Evolutionary conservation across 129 eudicot genomes (phyloP).

Genomic region (Gnaphalium uliginosum): DNA sequence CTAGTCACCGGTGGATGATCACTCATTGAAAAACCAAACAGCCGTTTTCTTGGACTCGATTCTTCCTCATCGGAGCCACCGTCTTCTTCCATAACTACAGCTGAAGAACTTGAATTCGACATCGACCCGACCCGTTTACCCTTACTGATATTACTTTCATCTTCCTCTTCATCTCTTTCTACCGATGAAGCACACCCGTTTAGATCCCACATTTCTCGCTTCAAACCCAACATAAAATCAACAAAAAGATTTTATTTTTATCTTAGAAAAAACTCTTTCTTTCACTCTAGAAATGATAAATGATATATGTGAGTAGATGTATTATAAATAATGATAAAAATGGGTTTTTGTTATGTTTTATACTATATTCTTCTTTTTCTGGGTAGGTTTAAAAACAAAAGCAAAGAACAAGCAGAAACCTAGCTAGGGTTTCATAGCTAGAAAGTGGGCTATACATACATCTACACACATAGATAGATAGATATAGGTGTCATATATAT

Average conservation of each 20-base stretch:
- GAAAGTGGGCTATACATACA: constrained; percentile 30
- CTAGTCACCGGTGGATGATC: constrained; percentile 59
- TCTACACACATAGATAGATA: constrained; percentile 9
- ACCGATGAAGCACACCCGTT: constrained; percentile 67
- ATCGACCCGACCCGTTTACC: constrained; percentile 69
- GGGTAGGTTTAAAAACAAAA: constrained; percentile 33
- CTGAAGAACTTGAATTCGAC: constrained; percentile 68
- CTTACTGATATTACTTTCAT: constrained; percentile 20
- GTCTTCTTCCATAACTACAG: constrained; percentile 64
- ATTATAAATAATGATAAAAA: constrained; percentile 11
- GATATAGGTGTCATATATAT: not conserved
- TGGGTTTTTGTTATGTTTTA: constrained; percentile 22
- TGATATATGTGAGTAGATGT: not conserved
- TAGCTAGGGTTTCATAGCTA: constrained; percentile 48
- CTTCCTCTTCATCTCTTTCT: constrained; percentile 20
- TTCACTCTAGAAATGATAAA: constrained; percentile 21
- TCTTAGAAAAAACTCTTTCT: not conserved
- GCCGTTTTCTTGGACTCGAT: constrained; percentile 27
- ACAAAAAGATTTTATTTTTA: not conserved
- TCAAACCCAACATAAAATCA: not conserved
- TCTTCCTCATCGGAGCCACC: constrained; percentile 48
- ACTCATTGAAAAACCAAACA: constrained; percentile 54
- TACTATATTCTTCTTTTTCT: constrained; percentile 20
- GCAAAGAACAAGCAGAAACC: constrained; percentile 44
- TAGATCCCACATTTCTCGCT: constrained; percentile 85